Conservation (phyloP, 805 yeast species). For the Schwanniomyces occidentalis region DNA sequence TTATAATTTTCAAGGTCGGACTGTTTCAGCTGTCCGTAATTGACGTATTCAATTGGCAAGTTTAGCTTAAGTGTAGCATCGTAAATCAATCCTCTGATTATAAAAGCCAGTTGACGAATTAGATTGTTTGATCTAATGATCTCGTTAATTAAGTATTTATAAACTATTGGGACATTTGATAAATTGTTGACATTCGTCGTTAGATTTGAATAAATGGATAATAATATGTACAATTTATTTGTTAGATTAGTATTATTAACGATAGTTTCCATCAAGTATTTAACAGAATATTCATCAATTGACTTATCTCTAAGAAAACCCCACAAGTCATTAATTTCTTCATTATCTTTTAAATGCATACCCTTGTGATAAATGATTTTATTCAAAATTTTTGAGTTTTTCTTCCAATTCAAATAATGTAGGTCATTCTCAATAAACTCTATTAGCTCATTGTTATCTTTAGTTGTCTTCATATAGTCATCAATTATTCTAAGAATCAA, state of each 20-base stretch:
- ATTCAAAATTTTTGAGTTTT: slow-evolving; percentile 27
- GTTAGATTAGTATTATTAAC: slow-evolving; percentile 7
- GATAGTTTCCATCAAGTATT: slow-evolving; percentile 18
- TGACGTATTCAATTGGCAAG: slow-evolving; percentile 12
- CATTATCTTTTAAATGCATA: slow-evolving; percentile 1
- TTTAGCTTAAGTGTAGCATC: slow-evolving; percentile 13
- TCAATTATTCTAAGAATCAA: slow-evolving; percentile 30
- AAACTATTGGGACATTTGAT: slow-evolving; percentile 6
- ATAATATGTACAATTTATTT: slow-evolving; percentile 4
- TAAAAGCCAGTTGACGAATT: slow-evolving; percentile 4
- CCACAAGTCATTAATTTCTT: slow-evolving; percentile 4
- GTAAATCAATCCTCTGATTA: slow-evolving; percentile 15
- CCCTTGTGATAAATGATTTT: slow-evolving; percentile 24
- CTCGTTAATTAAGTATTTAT: slow-evolving; percentile 2
- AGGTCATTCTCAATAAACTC: slow-evolving; percentile 37
- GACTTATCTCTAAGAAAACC: not conserved
- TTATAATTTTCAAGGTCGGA: slow-evolving; percentile 16
- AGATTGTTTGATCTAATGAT: not conserved
- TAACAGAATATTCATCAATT: slow-evolving; percentile 11
- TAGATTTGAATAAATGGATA: slow-evolving; percentile 5
- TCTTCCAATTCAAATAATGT: slow-evolving; percentile 26
- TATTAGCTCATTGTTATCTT: slow-evolving; percentile 24
- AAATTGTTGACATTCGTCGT: not conserved
- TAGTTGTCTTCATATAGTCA: slow-evolving; percentile 35
- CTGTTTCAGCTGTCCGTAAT: slow-evolving; percentile 5